Base-by-base conservation (phyloP, 2,329 filamentous ascomycete genomes). In the Apiospora kogelbergensis region DNA sequence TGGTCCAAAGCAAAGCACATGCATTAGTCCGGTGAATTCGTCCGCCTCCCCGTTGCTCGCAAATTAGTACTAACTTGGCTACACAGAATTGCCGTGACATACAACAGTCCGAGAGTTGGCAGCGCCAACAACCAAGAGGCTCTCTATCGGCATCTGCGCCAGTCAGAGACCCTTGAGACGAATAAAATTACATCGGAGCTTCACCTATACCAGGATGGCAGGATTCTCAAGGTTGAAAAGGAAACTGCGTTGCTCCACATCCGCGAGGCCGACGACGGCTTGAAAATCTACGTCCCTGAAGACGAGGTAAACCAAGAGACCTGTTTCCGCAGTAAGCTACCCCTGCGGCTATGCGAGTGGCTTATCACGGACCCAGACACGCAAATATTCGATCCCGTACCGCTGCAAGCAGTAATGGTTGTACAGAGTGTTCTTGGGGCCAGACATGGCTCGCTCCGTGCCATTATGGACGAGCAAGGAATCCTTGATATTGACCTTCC, bases 281-380 rank as follows among this genome's bases (percentile, higher is more conserved):
- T 73, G 17, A 44, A 67, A 2, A 67, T 82, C 0, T 82, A 78
- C 24, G 68, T 83, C 0, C 81, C 81, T 0, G 71, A 71, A 4
- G 67, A 77, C 13, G 72, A 71, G 15, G 69, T 73, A 10, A 57
- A 70, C 0, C 80, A 79, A 63, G 71, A 76, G 6, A 71, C 75
- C 9, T 77, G 74, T 66, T 81, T 79, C 70, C 71, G 68, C 13
- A 72, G 71, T 0, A 45, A 65, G 0, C 76, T 82, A 1, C 74
- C 79, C 0, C 66, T 71, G 7, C 74, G 69, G 1, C 72, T 83
- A 1, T 71, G 77, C 0, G 68, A 75, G 11, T 82, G 79, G 79
- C 73, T 83, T 45, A 81, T 82, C 78, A 76, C 71, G 13, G 46
- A 53, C 24, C 46, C 46, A 26, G 46, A 26, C 46, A 53, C 46